These are phyloP conservation scores for Ceratobasidium sp. DNA, from an alignment of 1,284 basidiomycete species.

Conservation along the genomic window DNA sequence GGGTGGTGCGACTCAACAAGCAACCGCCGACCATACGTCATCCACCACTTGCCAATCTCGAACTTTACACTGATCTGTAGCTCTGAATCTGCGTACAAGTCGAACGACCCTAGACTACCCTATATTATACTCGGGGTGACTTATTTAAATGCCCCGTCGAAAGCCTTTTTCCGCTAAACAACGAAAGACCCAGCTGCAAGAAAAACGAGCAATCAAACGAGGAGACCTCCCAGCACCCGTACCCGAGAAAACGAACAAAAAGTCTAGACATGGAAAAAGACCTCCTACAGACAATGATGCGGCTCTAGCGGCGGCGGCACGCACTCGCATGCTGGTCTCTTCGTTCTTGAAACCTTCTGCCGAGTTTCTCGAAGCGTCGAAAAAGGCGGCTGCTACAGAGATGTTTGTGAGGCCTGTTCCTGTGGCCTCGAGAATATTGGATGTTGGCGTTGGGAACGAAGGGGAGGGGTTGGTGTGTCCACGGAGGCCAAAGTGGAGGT, in stretches of 20 bases:
- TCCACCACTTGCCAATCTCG: neutral
- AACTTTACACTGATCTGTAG: too few relatives aligned
- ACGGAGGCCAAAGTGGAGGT: conserved; percentile 84
- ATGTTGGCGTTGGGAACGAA: conserved; percentile 45
- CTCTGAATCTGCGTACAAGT: too few relatives aligned
- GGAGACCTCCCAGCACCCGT: conserved; percentile 71
- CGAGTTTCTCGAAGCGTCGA: conserved; percentile 74
- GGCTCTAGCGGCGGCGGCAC: conserved; percentile 23
- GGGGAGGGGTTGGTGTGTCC: conserved; percentile 66
- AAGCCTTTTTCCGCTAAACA: conserved; percentile 75
- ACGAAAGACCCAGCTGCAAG: conserved; percentile 78
- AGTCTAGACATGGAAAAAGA: conserved; percentile 11
- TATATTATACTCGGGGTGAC: too few relatives aligned
- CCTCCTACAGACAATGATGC: conserved; percentile 34
- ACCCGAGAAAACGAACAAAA: conserved; percentile 51
- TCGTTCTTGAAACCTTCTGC: conserved; percentile 71
- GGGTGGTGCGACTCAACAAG: too few relatives aligned
- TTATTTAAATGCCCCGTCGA: conserved; percentile 65
- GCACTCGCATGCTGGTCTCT: conserved; percentile 67
- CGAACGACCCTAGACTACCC: neutral
- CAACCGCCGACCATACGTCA: neutral
- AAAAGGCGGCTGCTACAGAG: conserved; percentile 67
- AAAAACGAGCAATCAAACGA: conserved; percentile 85
- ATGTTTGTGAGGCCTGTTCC: conserved; percentile 73
- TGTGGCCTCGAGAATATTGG: conserved; percentile 58